Evolutionary conservation across 2,329 filamentous ascomycete genomes (phyloP), one percentile per base, ranked within the genome.

Genomic region (Calonectria montana): DNA sequence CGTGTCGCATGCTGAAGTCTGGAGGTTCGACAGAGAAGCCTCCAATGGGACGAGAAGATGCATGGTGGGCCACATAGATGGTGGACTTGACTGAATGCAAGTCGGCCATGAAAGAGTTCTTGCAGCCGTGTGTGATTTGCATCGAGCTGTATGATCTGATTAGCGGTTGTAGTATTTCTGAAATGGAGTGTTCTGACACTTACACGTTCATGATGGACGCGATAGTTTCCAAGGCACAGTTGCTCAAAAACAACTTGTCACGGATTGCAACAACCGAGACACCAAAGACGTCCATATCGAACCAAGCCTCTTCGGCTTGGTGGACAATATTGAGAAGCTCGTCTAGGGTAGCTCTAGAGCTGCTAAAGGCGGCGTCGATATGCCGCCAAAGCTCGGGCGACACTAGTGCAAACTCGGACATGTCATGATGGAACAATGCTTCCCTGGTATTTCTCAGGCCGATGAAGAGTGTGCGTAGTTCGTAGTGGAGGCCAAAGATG

Each of bases 221-320:
- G 50, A 80, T 78, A 2, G 78, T 80, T 63, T 80, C 79, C 43
- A 81, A 64, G 3, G 77, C 77, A 48, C 73, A 77, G 23, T 79
- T 80, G 15, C 75, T 77, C 65, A 79, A 77, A 57, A 77, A 74
- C 37, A 81, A 75, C 59, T 75, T 78, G 69, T 80, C 79, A 13
- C 74, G 72, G 55, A 77, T 76, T 0, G 71, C 68, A 13, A 67
- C 57, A 10, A 81, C 59, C 1, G 77, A 76, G 37, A 43, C 48
- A 1, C 16, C 48, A 37, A 64, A 37, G 15, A 37, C 2, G 4
- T 47, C 43, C 27, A 57, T 18, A 21, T 55, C 39, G 13, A 57
- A 18, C 31, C 31, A 37, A 1, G 47, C 12, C 21, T 35, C 35
- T 64, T 37, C 12, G 43, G 53, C 21, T 45, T 55, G 53, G 16